Conservation (phyloP, 2,329 filamentous ascomycete genomes). For the Fusarium neocosmosporiellum region DNA sequence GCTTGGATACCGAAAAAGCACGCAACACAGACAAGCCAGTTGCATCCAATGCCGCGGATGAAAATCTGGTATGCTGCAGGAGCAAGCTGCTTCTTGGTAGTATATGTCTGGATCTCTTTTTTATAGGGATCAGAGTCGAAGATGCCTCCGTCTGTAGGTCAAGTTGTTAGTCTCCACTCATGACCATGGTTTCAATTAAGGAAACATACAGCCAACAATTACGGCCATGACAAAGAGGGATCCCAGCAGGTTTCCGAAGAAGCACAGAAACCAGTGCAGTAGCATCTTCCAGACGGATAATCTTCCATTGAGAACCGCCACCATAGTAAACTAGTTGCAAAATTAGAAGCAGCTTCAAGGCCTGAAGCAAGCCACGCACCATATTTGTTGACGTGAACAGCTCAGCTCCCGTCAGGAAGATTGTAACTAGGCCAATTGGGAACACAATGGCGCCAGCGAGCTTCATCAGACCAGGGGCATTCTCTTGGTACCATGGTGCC, state of each 20-base stretch:
- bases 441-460: slow-evolving; percentile 38
- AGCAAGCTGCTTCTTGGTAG: slow-evolving; percentile 59
- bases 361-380: slow-evolving; percentile 11
- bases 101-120: slow-evolving; percentile 57
- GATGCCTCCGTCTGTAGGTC: slow-evolving; percentile 55
- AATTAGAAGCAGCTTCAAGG: neutral
- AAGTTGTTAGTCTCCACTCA: neutral
- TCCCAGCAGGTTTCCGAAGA: slow-evolving; percentile 61
- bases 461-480: slow-evolving; percentile 37
- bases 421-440: slow-evolving; percentile 35
- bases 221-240: slow-evolving; percentile 59
- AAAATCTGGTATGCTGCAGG: slow-evolving; percentile 65
- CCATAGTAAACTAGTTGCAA: slow-evolving; percentile 27
- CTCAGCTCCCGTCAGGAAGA: slow-evolving; percentile 36
- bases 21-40: slow-evolving; percentile 68
- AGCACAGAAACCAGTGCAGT: slow-evolving; percentile 57
- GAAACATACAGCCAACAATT: slow-evolving; percentile 52
- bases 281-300: slow-evolving; percentile 39
- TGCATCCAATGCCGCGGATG: slow-evolving; percentile 64
- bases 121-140: slow-evolving; percentile 54
- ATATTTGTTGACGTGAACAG: slow-evolving; percentile 38
- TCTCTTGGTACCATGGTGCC: slow-evolving; percentile 39
- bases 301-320: slow-evolving; percentile 35
- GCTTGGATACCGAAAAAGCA: slow-evolving; percentile 60
- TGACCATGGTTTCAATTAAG: rapidly evolving